Evolutionary conservation across 2,329 filamentous ascomycete genomes (phyloP), one percentile per base, ranked within the genome.

Genomic region (Aspergillus arachidicola): DNA sequence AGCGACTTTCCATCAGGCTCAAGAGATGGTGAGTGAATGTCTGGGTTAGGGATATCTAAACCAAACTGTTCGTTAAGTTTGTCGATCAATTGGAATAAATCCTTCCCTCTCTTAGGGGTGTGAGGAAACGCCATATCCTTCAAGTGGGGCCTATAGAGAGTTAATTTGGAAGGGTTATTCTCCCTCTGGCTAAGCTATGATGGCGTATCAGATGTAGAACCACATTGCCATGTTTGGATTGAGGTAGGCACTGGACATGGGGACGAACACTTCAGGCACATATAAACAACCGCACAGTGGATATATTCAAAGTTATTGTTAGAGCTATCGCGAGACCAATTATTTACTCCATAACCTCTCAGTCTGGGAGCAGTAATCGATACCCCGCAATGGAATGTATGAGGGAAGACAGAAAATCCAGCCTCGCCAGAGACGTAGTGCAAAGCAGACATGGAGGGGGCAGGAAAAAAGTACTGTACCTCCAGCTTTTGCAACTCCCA

Each of bases 31-130:
- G 71, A 73, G 38, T 59, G 66, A 14, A 66, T 48, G 1, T 45
- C 58, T 1, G 67, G 69, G 48, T 71, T 71, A 2, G 74, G 75
- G 7, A 80, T 75, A 16, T 76, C 69, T 2, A 80, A 67, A 2
- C 68, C 69, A 65, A 74, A 81, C 36, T 68, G 63, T 3, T 69
- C 58, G 65, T 80, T 81, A 45, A 81, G 67, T 4, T 58, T 34
- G 32, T 75, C 64, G 54, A 80, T 73, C 11, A 75, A 62, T 10
- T 68, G 57, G 21, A 68, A 59, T 46, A 76, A 66, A 38, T 69
- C 67, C 36, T 65, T 51, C n/a, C 70, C 70, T 41, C 60, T 69
- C 36, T 64, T 69, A 36, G 74, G 72, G 21, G 73, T 76, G n/a
- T 46, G 59, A n/a, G 64, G 59, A 30, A 43, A 28, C 26, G 50